Base-by-base conservation (phyloP, 2,329 filamentous ascomycete species). In the Fusarium sororula region DNA sequence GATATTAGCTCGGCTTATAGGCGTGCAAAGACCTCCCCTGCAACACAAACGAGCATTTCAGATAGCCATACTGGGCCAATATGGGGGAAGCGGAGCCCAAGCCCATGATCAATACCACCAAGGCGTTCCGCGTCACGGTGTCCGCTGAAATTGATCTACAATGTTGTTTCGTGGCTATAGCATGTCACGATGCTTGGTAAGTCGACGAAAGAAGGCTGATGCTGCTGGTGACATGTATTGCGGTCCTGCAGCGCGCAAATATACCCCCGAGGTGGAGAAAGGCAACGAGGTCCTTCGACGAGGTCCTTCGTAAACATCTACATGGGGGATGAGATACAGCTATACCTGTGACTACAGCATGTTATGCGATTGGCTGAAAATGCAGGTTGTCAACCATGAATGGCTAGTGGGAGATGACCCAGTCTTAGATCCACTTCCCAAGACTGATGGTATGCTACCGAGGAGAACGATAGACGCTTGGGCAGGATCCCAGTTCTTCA, bases 401-500 rank as follows among this genome's bases (percentile, higher is more conserved):
- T 53, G 50, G 50, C 48, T 35, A 53, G 48, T 26, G 30, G 48
- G 17, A 53, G 13, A 35, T 24, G n/a, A 17, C 6, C 30, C 8
- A 51, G 8, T 20, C 17, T 8, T 35, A 7, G 24, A n/a, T 26
- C 13, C 39, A 45, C 50, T 28, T 4, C 62, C 51, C 64, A 2
- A 48, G 57, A 4, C 28, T 83, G 5, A 0, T 28, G 24, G 24
- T 24, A 24, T 24, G 24, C 24, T 24, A 24, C 24, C 24, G 24
- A 24, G 24, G 24, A 1, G 87, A 72, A 8, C 81, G 24, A 17
- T 26, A 54, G 82, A 96, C 75, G 94, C 91, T 86, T 98, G 95
- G 32, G 90, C 91, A 2, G 95, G 95, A 81, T 99, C 96, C 96
- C 95, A 28, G 85, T 98, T 97, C 88, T 98, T 98, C 81, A 96